Conservation (phyloP, 2,329 filamentous ascomycete species). For the Epichloe hybrida region DNA sequence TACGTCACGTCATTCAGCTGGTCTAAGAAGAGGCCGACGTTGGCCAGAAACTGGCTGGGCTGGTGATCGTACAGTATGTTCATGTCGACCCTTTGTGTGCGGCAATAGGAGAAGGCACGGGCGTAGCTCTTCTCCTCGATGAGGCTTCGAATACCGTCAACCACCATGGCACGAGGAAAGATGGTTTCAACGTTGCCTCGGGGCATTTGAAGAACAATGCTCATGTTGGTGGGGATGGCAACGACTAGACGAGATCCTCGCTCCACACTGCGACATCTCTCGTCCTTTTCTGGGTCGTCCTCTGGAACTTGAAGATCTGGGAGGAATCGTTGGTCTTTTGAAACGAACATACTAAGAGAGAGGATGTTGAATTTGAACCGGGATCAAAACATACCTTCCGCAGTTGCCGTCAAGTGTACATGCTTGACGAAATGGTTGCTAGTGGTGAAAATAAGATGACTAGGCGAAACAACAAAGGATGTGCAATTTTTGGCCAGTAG, state of each 20-base stretch:
- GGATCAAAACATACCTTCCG: conserved; percentile 40
- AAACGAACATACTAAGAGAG: not conserved
- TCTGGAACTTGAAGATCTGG: conserved; percentile 66
- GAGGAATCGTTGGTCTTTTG: not conserved
- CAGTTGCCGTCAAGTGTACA: conserved; percentile 55
- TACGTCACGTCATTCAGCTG: conserved; percentile 72
- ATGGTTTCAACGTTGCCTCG: conserved; percentile 92
- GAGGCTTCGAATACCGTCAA: conserved; percentile 73
- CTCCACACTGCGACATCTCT: conserved; percentile 84
- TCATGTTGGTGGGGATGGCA: conserved; percentile 78
- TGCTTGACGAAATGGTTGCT: conserved; percentile 90
- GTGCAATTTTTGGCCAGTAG: conserved; percentile 77
- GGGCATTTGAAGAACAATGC: conserved; percentile 84
- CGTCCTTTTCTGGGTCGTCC: conserved; percentile 84
- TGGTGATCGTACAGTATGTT: conserved; percentile 92
- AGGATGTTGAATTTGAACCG: not conserved
- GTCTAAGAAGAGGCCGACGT: conserved; percentile 63
- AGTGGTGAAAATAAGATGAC: conserved; percentile 84
- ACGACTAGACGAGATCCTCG: conserved; percentile 77
- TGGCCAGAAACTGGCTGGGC: conserved; percentile 71
- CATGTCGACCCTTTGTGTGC: conserved; percentile 91
- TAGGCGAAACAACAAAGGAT: conserved; percentile 69
- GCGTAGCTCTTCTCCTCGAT: conserved; percentile 73
- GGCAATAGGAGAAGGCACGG: conserved; percentile 73
- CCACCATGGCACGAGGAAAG: conserved; percentile 79